phyloP scores from a whole-genome alignment of 2,329 filamentous ascomycete species.

The Botrytis aclada region DNA sequence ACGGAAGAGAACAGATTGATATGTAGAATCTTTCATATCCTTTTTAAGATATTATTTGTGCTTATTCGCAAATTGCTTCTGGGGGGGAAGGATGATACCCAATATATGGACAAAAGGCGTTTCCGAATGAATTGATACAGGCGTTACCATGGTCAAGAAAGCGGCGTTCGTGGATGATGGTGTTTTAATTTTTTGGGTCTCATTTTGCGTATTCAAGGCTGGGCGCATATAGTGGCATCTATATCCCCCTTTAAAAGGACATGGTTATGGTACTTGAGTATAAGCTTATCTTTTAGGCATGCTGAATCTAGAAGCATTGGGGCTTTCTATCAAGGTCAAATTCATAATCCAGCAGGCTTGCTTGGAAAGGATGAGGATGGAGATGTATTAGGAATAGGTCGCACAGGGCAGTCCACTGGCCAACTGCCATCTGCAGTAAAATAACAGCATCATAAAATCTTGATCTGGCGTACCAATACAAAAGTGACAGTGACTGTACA shows the following conservation, averaged over 20 bases:
- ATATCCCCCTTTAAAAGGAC: background rate
- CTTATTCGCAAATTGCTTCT: constrained; percentile 10
- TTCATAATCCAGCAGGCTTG: background rate
- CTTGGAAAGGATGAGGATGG: background rate
- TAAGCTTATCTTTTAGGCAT: background rate
- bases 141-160: background rate
- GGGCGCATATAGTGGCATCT: background rate
- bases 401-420: background rate
- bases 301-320: background rate
- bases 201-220: background rate
- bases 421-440: background rate
- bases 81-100: constrained; percentile 19
- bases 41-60: constrained; percentile 13
- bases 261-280: background rate
- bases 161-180: constrained; percentile 6
- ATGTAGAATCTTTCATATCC: background rate
- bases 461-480: background rate
- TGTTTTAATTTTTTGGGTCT: background rate
- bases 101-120: constrained; percentile 19
- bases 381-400: background rate
- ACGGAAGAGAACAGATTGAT: constrained; percentile 15
- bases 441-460: background rate
- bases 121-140: constrained; percentile 6
- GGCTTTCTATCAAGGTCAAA: background rate
- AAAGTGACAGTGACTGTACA: background rate